Conservation (phyloP, 345 rosid species). For the Acer negundo region DNA sequence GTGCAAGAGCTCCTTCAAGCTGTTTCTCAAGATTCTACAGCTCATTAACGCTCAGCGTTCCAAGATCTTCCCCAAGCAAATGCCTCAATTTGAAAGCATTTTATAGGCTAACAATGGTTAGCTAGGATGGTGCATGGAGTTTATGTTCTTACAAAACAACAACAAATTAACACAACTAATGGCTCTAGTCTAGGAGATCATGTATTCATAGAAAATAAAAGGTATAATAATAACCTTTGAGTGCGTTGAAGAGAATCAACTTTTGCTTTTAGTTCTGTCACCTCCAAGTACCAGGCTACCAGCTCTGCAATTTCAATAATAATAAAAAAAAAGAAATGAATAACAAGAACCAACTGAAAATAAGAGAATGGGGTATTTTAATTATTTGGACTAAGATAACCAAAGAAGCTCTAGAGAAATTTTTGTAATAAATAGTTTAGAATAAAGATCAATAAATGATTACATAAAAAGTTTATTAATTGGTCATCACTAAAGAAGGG, state of each 20-base stretch:
- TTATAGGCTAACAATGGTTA: background rate
- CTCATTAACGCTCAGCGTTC: slow-evolving; percentile 69
- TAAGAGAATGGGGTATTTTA: too few species aligned
- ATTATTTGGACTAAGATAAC: too few species aligned
- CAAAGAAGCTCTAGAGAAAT: too few species aligned
- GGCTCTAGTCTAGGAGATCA: background rate
- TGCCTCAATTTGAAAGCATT: slow-evolving; percentile 40
- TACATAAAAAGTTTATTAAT: background rate
- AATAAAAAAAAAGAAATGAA: background rate
- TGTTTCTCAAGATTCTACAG: slow-evolving; percentile 76
- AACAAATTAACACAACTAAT: background rate
- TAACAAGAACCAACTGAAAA: background rate
- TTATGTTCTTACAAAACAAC: background rate
- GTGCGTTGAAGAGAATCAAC: slow-evolving; percentile 79
- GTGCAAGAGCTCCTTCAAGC: slow-evolving; percentile 74
- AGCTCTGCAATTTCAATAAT: slow-evolving; percentile 43
- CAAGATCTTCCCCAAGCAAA: slow-evolving; percentile 92
- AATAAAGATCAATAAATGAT: too few species aligned
- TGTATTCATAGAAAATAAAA: background rate
- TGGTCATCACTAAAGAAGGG: background rate
- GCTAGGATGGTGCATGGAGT: too few species aligned
- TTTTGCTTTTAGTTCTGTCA: slow-evolving; percentile 68
- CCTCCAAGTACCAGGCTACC: slow-evolving; percentile 84
- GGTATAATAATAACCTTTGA: slow-evolving; percentile 56
- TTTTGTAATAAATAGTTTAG: too few species aligned